Conservation (phyloP, 768 basidiomycete species). For the Trametes sanguinea region DNA sequence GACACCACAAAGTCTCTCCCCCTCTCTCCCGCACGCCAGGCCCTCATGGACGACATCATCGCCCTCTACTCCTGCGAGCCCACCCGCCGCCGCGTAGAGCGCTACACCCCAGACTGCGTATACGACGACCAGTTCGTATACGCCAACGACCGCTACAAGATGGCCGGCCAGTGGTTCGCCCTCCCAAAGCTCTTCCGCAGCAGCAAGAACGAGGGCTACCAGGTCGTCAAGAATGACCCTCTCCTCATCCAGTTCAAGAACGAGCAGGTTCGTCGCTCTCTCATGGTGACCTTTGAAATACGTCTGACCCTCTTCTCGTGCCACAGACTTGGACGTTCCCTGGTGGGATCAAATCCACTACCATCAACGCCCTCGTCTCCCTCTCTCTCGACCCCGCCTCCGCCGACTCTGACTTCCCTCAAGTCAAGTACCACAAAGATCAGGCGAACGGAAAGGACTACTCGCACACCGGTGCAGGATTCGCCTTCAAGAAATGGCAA, state of each 20-base stretch:
- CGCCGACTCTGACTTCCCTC: slow-evolving; percentile 43
- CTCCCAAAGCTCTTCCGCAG: slow-evolving; percentile 41
- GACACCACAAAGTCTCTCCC: slow-evolving; percentile 39
- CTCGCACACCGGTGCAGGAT: slow-evolving; percentile 43
- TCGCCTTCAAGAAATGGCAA: slow-evolving; percentile 45
- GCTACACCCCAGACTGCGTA: slow-evolving; percentile 37
- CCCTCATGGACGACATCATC: slow-evolving; percentile 42
- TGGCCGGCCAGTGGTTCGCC: slow-evolving; percentile 45
- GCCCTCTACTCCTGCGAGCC: slow-evolving; percentile 43
- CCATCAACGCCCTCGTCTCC: slow-evolving; percentile 45
- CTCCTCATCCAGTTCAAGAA: slow-evolving; percentile 46
- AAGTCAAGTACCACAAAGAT: slow-evolving; percentile 40
- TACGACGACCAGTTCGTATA: slow-evolving; percentile 44
- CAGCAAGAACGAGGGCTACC: slow-evolving; percentile 39
- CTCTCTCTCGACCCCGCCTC: slow-evolving; percentile 42
- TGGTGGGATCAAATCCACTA: slow-evolving; percentile 39
- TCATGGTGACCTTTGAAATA: too few relatives aligned
- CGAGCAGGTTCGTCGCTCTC: slow-evolving; percentile 35
- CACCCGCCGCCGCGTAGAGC: slow-evolving; percentile 40
- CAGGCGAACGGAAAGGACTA: slow-evolving; percentile 48
- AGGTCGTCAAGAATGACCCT: slow-evolving; percentile 39
- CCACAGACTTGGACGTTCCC: slow-evolving; percentile 46
- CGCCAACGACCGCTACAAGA: slow-evolving; percentile 43
- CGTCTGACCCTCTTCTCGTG: too few relatives aligned
- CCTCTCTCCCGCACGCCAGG: slow-evolving; percentile 41